phyloP scores from a whole-genome alignment of 2,329 filamentous ascomycete genomes.

The Penicillium sp. region DNA sequence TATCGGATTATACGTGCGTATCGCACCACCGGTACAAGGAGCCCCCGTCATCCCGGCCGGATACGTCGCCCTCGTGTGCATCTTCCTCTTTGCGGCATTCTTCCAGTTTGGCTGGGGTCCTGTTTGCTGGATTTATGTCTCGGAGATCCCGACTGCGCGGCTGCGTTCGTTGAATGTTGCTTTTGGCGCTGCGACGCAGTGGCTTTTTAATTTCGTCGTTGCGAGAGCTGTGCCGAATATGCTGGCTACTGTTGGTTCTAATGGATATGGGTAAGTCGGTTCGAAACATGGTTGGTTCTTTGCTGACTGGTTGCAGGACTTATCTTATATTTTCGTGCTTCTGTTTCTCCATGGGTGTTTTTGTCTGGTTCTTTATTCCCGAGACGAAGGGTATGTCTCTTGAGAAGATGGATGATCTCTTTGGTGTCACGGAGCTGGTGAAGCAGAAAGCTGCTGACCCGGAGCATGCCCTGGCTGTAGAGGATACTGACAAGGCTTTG shows the following conservation, averaged over 20 bases:
- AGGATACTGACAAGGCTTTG: slow-evolving; percentile 7
- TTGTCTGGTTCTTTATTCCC: slow-evolving; percentile 65
- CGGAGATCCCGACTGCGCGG: slow-evolving; percentile 64
- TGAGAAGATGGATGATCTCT: slow-evolving; percentile 64
- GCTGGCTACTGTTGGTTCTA: slow-evolving; percentile 53
- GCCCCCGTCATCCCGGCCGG: slow-evolving; percentile 59
- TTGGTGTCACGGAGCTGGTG: slow-evolving; percentile 53
- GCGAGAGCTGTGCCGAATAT: slow-evolving; percentile 64
- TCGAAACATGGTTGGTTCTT: slow-evolving; percentile 13
- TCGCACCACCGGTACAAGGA: slow-evolving; percentile 47
- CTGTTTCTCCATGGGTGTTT: slow-evolving; percentile 61
- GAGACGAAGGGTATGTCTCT: slow-evolving; percentile 65
- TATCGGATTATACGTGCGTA: slow-evolving; percentile 62
- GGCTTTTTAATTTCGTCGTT: slow-evolving; percentile 71
- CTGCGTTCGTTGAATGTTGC: slow-evolving; percentile 64
- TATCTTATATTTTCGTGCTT: slow-evolving; percentile 67
- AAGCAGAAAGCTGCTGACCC: slow-evolving; percentile 20
- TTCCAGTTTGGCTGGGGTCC: slow-evolving; percentile 70
- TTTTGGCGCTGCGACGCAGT: slow-evolving; percentile 64
- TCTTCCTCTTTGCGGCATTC: slow-evolving; percentile 66
- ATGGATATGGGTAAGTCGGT: slow-evolving; percentile 45
- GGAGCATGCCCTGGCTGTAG: slow-evolving; percentile 11
- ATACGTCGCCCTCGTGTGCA: slow-evolving; percentile 65
- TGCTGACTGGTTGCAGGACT: slow-evolving; percentile 48
- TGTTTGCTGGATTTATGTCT: slow-evolving; percentile 68